Percentiles rank a stretch among this genome's conserved stretches.
phyloP scores from a whole-genome alignment of 2,329 filamentous ascomycete genomes.

The Calonectria montana region DNA sequence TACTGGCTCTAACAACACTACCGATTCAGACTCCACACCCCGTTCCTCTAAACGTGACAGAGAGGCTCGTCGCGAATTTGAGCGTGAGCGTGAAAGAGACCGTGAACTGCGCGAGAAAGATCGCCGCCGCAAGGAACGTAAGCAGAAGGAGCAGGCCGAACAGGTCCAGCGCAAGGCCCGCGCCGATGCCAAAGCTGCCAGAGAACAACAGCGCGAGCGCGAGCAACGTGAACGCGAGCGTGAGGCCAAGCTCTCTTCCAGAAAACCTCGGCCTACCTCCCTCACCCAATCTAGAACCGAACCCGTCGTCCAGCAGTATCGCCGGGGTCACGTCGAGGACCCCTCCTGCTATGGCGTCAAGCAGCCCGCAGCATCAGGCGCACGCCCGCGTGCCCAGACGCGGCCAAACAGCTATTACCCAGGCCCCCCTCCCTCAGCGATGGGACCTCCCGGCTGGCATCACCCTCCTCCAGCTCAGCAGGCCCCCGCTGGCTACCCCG shows the following conservation, averaged over 20 bases:
- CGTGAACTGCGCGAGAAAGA: conserved; percentile 46
- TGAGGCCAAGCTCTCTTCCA: conserved; percentile 40
- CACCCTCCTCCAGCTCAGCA: conserved; percentile 32
- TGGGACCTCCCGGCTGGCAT: conserved; percentile 43
- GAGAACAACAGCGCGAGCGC: background rate
- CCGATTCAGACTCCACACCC: conserved; percentile 58
- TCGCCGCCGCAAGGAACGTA: conserved; percentile 43
- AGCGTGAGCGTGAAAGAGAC: conserved; percentile 37
- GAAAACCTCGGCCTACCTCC: conserved; percentile 44
- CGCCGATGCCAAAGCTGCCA: conserved; percentile 35
- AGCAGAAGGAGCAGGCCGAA: conserved; percentile 39
- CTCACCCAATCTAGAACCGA: conserved; percentile 48
- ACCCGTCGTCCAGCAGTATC: conserved; percentile 47
- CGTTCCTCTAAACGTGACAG: conserved; percentile 44
- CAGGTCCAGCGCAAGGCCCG: conserved; percentile 38
- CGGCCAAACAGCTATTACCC: conserved; percentile 52
- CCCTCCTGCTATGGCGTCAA: conserved; percentile 51
- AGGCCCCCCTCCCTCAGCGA: conserved; percentile 42
- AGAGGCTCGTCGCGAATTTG: conserved; percentile 8
- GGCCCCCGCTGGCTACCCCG: conserved; percentile 26
- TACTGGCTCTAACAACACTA: conserved; percentile 51
- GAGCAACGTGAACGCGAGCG: conserved; percentile 29
- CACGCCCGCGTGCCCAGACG: conserved; percentile 48
- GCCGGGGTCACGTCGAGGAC: conserved; percentile 48
- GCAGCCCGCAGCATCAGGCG: conserved; percentile 46